Evolutionary conservation across 2,329 filamentous ascomycete species (phyloP), one percentile per base, ranked within the genome.

Genomic region (Epichloe gansuensis): DNA sequence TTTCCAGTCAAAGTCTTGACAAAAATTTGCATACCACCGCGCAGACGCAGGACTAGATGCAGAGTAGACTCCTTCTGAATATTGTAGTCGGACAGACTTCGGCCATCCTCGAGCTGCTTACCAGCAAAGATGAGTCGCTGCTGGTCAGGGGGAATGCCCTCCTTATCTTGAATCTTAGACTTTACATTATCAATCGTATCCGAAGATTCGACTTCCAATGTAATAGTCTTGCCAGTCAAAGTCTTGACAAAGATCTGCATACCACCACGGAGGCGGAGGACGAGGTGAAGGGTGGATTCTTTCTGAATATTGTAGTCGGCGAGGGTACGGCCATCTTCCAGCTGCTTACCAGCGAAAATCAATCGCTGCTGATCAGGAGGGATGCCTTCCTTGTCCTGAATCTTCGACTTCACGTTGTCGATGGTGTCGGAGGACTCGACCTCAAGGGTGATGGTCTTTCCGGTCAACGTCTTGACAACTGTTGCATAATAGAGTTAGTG

Each of bases 281-380:
- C 88, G 48, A 93, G 74, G 64, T 93, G 88, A 1, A 94, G 82
- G 1, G 87, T 94, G 0, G 80, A 86, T 67, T 95, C 88, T 76
- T 95, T 95, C 72, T 95, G 89, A 50, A 95, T 95, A 74, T 95
- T 95, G 80, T 95, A 95, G 68, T 95, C 89, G 55, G 80, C 84
- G 0, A 95, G 76, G 31, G 89, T 95, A 51, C 90, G 88, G 56
- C 90, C 90, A 60, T 96, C 90, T 69, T 96, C 90, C 11, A 95
- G 81, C 68, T 96, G 90, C 79, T 96, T 96, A 53, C 90, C 90
- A 48, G 90, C 89, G 61, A 96, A 96, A 66, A 95, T 96, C 59
- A 96, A 71, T 61, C 89, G 90, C 75, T 96, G 90, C 70, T 96
- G 90, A 66, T 95, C 90, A 8, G 90, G 90, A 42, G 90, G 90